Conservation (phyloP, 495 filamentous ascomycete species). For the Neurospora hispaniola region DNA sequence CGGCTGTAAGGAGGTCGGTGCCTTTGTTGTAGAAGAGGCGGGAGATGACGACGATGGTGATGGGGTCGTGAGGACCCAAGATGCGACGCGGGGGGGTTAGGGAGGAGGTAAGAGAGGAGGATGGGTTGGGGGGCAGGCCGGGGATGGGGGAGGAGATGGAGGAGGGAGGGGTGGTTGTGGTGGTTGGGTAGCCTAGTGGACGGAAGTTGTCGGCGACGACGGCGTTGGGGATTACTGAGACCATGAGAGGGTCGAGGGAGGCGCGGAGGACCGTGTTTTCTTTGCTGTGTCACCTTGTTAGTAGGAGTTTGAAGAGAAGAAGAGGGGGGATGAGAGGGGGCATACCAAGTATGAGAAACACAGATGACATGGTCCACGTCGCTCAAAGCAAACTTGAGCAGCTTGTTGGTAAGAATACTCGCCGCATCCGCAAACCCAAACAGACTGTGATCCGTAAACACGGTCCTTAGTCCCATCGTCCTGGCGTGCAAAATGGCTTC, state of each 20-base stretch:
- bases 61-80: conserved; percentile 70
- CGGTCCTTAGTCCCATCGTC: conserved; percentile 91
- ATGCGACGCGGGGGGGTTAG: conserved; percentile 15
- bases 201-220: conserved; percentile 94
- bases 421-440: conserved; percentile 96
- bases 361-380: conserved; percentile 98
- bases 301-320: not conserved
- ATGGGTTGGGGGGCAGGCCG: not conserved
- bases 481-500: conserved; percentile 92
- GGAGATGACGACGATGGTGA: conserved; percentile 95
- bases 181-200: conserved; percentile 43
- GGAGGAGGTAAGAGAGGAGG: conserved; percentile 13
- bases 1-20: conserved; percentile 86
- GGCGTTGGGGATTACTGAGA: conserved; percentile 94
- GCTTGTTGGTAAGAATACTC: conserved; percentile 92
- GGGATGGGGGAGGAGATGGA: conserved; percentile 16
- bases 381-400: conserved; percentile 90
- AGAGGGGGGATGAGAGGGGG: not conserved
- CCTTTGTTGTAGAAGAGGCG: conserved; percentile 99
- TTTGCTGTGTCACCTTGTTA: conserved; percentile 47
- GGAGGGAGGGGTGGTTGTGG: conserved; percentile 20
- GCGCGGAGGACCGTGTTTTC: conserved; percentile 96
- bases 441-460: conserved; percentile 96
- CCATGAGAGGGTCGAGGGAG: conserved; percentile 89
- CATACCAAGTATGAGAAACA: conserved; percentile 92